Base-by-base conservation (phyloP, 371 early-diverging fungal genomes). In the Zychaea mexicana region DNA sequence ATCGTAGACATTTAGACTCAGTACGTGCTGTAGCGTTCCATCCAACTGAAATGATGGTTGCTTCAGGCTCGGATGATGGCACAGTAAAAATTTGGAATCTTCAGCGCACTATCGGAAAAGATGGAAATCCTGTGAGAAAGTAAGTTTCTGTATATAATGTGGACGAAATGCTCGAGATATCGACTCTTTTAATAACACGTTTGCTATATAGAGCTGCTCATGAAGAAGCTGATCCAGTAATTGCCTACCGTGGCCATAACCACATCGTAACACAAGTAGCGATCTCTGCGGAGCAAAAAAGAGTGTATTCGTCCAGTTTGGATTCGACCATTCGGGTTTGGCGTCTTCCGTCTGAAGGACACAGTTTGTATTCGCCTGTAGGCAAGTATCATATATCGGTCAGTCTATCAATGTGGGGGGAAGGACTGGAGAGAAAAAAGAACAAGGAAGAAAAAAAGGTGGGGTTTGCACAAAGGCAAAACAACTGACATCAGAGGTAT, bases 11-110 rank as follows among this genome's bases (percentile, higher is more conserved):
- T 67, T 64, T 94, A 19, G 96, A 94, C 69, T 82, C 90, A 0
- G 89, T 96, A 3, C 83, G 94, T 27, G 69, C 90, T 3, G 78
- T 93, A 10, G 78, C 81, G 21, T 92, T 92, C 62, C 91, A 93
- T 66, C 85, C 88, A 17, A 67, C 52, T 7, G 86, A 88, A 45
- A 77, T 81, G 60, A 70, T 86, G 0, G 68, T 94, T 24, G 78
- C 90, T 13, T 87, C 93, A 1, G 92, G 89, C 8, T 92, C 93
- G 2, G 94, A 96, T 61, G 96, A 96, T 74, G 85, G 87, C 4
- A 94, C 94, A 2, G 88, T 91, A 38, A 93, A 92, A 65, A 72
- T 92, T 30, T 94, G 93, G 93, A 87, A 86, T 56, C 54, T 89
- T 52, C 74, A 82, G 56, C 66, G 78, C 22, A 60, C 76, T 13